Evolutionary conservation across 2,329 filamentous ascomycete genomes (phyloP).

Genomic region (Huntiella bhutanensis): DNA sequence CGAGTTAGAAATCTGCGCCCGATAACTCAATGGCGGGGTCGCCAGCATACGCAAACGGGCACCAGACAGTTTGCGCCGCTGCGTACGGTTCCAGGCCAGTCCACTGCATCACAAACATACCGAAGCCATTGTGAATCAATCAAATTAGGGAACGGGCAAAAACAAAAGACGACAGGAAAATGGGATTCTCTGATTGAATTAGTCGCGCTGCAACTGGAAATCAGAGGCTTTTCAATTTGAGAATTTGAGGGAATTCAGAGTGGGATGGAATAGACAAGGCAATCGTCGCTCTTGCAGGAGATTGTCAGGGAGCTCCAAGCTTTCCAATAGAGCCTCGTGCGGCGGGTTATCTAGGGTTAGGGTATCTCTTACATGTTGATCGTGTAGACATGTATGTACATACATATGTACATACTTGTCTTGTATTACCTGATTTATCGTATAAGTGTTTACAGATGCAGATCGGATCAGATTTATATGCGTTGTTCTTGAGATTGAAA

Average conservation of each 20-base stretch:
- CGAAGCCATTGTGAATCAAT: slow-evolving; percentile 10
- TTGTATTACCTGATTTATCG: not conserved
- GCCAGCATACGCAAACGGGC: not conserved
- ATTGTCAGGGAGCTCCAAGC: not conserved
- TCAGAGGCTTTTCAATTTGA: slow-evolving; percentile 22
- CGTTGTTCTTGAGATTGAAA: no score
- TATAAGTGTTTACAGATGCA: no score
- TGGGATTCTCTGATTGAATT: not conserved
- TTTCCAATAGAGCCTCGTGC: not conserved
- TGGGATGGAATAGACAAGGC: not conserved
- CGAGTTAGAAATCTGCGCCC: not conserved
- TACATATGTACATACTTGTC: no score
- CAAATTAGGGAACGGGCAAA: not conserved
- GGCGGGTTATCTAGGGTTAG: not conserved
- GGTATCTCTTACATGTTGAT: not conserved
- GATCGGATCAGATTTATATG: no score
- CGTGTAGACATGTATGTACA: not conserved
- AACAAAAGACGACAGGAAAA: not conserved
- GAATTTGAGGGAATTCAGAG: slow-evolving; percentile 2
- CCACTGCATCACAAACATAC: slow-evolving; percentile 3
- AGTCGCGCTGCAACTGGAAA: slow-evolving; percentile 13
- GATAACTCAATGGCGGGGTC: not conserved
- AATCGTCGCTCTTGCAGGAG: not conserved
- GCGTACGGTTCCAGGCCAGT: not conserved
- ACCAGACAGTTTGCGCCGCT: not conserved